phyloP scores from a whole-genome alignment of 2,329 filamentous ascomycete genomes.

The Gnomoniopsis smithogilvyi region DNA sequence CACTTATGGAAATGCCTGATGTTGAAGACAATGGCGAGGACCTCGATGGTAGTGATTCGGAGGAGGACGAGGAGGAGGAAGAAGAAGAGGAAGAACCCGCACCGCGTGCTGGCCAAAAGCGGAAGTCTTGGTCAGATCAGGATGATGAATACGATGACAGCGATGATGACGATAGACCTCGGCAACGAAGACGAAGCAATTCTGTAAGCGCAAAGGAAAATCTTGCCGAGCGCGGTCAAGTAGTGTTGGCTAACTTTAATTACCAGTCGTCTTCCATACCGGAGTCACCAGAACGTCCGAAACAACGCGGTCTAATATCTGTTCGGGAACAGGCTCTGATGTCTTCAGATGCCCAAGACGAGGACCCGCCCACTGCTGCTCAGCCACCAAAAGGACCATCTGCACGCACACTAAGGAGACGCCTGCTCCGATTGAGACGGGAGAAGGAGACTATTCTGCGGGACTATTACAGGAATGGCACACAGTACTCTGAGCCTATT shows the following conservation, averaged over 20 bases:
- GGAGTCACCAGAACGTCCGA: constrained; percentile 58
- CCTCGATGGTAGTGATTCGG: constrained; percentile 54
- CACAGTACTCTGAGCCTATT: constrained; percentile 91
- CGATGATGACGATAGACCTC: constrained; percentile 72
- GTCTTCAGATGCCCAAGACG: constrained; percentile 42
- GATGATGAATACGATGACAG: constrained; percentile 69
- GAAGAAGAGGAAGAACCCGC: constrained; percentile 40
- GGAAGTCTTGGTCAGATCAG: constrained; percentile 74
- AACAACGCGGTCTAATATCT: constrained; percentile 58
- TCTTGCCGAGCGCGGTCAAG: not conserved
- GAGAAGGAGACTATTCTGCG: constrained; percentile 75
- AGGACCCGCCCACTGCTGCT: constrained; percentile 55
- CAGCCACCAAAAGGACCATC: constrained; percentile 63
- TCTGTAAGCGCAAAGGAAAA: constrained; percentile 60
- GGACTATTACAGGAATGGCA: constrained; percentile 81
- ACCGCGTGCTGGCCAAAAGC: constrained; percentile 58
- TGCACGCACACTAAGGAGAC: constrained; percentile 66
- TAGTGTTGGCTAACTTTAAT: constrained; percentile 37
- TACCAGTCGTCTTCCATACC: constrained; percentile 64
- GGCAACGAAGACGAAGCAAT: constrained; percentile 81
- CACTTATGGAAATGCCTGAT: constrained; percentile 87
- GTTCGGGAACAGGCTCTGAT: constrained; percentile 45
- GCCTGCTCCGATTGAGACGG: constrained; percentile 69
- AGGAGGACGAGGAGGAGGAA: constrained; percentile 57
- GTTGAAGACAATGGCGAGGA: constrained; percentile 71